Percentiles rank a stretch among this genome's conserved stretches.
These are phyloP conservation scores for Talaromyces rugulosus DNA, from an alignment of 2,329 filamentous ascomycete species.

Conservation along the genomic window DNA sequence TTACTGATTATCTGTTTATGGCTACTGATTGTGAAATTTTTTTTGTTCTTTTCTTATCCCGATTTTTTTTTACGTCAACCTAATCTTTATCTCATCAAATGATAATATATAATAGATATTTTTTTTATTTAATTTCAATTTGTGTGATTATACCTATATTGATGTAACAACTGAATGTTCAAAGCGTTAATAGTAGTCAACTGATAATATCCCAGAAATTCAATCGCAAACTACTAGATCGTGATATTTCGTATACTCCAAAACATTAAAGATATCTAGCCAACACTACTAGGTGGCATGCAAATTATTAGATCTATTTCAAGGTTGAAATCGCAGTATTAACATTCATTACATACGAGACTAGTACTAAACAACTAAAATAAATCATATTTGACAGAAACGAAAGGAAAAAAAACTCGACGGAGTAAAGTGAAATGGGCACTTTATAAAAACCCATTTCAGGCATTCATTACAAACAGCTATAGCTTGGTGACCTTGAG, in stretches of 20 bases:
- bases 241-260: too few relatives aligned
- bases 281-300: too few relatives aligned
- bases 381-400: background rate
- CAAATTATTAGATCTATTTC: too few relatives aligned
- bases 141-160: too few relatives aligned
- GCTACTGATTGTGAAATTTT: background rate
- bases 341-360: background rate
- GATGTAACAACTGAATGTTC: too few relatives aligned
- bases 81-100: background rate
- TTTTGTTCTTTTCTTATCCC: background rate
- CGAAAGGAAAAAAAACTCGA: background rate
- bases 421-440: background rate
- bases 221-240: too few relatives aligned
- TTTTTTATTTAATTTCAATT: background rate
- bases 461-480: background rate
- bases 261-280: too few relatives aligned
- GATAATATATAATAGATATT: background rate
- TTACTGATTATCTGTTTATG: background rate
- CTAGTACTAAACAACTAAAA: background rate
- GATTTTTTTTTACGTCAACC: background rate
- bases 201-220: too few relatives aligned
- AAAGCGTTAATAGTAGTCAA: too few relatives aligned
- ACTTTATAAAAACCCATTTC: background rate
- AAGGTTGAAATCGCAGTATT: background rate
- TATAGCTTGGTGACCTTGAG: conserved; percentile 30